Evolutionary conservation across 306 rosid genomes (phyloP).

Genomic region (Acacia melanoxylon): DNA sequence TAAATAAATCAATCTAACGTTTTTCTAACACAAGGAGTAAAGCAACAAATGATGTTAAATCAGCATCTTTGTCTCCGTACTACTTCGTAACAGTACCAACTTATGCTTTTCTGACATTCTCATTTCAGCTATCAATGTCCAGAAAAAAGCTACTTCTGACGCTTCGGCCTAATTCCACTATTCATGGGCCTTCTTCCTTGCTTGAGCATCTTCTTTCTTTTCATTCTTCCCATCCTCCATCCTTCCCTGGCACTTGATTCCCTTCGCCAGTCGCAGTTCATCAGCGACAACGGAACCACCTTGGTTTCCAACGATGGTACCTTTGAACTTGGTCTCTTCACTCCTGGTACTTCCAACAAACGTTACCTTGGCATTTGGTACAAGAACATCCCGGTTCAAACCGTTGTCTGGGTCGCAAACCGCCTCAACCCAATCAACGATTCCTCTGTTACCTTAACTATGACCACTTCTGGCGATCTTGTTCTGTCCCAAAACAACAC

Average conservation of each 20-base stretch:
- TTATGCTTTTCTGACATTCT: not conserved
- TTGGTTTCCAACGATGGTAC: not conserved
- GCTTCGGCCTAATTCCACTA: not conserved
- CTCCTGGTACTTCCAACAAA: not conserved
- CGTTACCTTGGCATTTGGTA: not conserved
- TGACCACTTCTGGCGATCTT: not conserved
- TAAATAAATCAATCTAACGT: not conserved
- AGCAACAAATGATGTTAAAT: not conserved
- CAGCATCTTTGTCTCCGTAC: not conserved
- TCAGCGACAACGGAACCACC: not conserved
- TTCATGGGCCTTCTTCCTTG: not conserved
- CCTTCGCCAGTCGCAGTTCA: not conserved
- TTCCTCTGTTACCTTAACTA: not conserved
- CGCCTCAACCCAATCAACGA: not conserved
- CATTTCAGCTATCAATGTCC: not conserved
- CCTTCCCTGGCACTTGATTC: not conserved
- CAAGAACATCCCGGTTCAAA: not conserved
- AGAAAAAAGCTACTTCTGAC: not conserved
- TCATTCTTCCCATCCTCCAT: not conserved
- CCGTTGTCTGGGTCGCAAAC: not conserved
- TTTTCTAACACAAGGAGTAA: not conserved
- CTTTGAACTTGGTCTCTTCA: not conserved
- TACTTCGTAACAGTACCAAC: not conserved
- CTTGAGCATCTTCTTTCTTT: not conserved
- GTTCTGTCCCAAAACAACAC: not conserved